phyloP scores from a whole-genome alignment of 352 stramenopile genomes.

The Bremia lactucae region DNA sequence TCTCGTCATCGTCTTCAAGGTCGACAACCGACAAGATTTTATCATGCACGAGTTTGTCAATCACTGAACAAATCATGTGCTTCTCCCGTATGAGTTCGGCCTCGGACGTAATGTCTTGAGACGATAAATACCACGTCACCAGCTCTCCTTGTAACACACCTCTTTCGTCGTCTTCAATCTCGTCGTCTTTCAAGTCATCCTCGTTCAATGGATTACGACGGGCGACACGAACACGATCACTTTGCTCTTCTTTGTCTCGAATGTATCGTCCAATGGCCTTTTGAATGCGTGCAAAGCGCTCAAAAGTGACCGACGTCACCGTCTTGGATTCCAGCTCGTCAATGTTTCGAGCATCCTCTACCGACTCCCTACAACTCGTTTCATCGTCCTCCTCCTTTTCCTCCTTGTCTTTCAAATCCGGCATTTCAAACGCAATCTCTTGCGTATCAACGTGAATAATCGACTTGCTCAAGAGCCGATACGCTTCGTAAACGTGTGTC shows the following conservation, averaged over 20 bases:
- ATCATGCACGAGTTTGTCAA: conserved; percentile 72
- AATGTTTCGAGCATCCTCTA: conserved; percentile 1
- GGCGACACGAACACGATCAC: conserved; percentile 34
- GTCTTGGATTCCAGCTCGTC: no score
- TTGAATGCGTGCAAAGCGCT: conserved; percentile 74
- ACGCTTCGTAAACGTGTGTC: conserved; percentile 93
- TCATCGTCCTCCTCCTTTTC: conserved; percentile 38
- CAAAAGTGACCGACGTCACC: conserved; percentile 69
- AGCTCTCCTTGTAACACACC: conserved; percentile 70
- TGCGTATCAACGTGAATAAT: conserved; percentile 99
- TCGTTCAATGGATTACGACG: conserved; percentile 18
- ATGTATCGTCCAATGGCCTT: conserved; percentile 70
- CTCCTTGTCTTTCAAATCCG: conserved; percentile 30
- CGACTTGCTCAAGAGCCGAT: conserved; percentile 93
- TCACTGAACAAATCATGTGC: conserved; percentile 72
- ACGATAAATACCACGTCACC: conserved; percentile 77
- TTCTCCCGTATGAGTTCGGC: conserved; percentile 67
- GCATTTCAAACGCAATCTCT: conserved; percentile 89
- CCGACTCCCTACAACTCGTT: conserved; percentile 2
- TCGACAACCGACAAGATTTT: conserved; percentile 69
- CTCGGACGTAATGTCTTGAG: conserved; percentile 80
- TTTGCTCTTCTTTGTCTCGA: conserved; percentile 67
- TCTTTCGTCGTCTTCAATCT: conserved; percentile 42
- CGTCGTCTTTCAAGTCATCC: conserved; percentile 11
- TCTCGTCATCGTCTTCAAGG: conserved; percentile 33